Percentiles rank a stretch among this genome's conserved stretches.
Conservation (phyloP, 495 filamentous ascomycete genomes). For the Penicillium canariense region DNA sequence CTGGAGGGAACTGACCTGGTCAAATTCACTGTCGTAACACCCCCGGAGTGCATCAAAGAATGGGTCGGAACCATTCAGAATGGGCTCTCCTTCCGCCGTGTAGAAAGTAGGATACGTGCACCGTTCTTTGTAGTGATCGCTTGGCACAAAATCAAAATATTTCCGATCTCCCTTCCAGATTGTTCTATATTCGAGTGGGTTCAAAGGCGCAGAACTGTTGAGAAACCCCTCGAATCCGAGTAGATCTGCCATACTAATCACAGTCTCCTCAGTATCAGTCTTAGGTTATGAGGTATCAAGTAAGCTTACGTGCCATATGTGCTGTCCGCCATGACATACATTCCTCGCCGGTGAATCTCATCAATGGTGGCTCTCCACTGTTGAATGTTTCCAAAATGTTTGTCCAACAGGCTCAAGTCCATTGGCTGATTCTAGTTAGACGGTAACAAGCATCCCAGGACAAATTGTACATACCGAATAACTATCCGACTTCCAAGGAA, state of each 20-base stretch:
- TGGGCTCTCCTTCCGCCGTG: slow-evolving; percentile 55
- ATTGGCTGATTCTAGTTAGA: too few relatives aligned
- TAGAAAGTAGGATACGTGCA: slow-evolving; percentile 68
- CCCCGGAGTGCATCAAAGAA: too few relatives aligned
- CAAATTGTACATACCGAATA: slow-evolving; percentile 70
- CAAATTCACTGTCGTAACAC: slow-evolving; percentile 70
- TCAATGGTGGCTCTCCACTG: slow-evolving; percentile 61
- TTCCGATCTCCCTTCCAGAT: slow-evolving; percentile 55
- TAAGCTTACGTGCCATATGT: slow-evolving; percentile 66
- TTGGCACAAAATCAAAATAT: slow-evolving; percentile 61
- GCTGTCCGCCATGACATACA: slow-evolving; percentile 72
- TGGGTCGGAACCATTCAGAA: slow-evolving; percentile 60
- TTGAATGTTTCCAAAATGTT: slow-evolving; percentile 62
- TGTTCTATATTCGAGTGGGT: slow-evolving; percentile 51
- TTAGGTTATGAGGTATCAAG: not conserved
- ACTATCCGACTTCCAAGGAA: slow-evolving; percentile 65
- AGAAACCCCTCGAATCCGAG: slow-evolving; percentile 66
- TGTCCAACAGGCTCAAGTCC: slow-evolving; percentile 66
- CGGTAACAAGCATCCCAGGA: too few relatives aligned
- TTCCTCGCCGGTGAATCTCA: slow-evolving; percentile 62
- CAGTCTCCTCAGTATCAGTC: not conserved
- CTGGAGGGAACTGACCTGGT: too few relatives aligned
- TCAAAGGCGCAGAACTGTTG: slow-evolving; percentile 62
- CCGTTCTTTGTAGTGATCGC: slow-evolving; percentile 52
- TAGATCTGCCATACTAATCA: slow-evolving; percentile 58